Evolutionary conservation across 257 asterid genomes (phyloP), one percentile per base, ranked within the genome.

Genomic region (Penstemon eatonii): DNA sequence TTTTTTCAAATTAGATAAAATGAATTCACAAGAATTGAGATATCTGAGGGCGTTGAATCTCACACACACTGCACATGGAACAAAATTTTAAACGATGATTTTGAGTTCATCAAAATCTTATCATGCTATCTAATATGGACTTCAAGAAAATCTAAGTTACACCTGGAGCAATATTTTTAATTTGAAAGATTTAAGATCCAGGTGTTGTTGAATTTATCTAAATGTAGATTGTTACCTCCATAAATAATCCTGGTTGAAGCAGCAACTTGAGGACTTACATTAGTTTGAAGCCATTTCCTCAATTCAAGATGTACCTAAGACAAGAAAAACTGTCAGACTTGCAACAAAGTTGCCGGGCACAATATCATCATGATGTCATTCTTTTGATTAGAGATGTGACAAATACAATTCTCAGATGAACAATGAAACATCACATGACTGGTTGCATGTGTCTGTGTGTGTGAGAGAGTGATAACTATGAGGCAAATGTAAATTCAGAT

Each of bases 211-310:
- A 71, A 62, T 56, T 19, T 40, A 12, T 55, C 42, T 40, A 73
- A 9, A 58, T 43, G 53, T 41, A 66, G 25, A 12, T 46, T 58
- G 10, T 37, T 77, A 93, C 98, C 99, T 84, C 99, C 99, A 64
- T 93, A 93, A 73, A 93, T 93, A 67, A 93, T 93, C 90, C 99
- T 84, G 71, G 96, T 90, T 42, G 96, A 83, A 4, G 85, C 84
- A 83, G 99, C 92, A 52, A 89, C 96, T 38, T 86, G 78, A 60
- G 96, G 74, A 60, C 82, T 85, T 8, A 82, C 84, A 71, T 89
- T 87, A n/a, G 77, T 77, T 18, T 80, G 73, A 54, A 93, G 96
- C 99, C 99, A 93, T 82, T 85, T 90, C 90, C 99, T 93, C 86
- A 93, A 77, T 76, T 89, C 96, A 75, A 63, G 7, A 57, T 93